phyloP scores from a whole-genome alignment of 1,284 basidiomycete genomes.

The Malassezia cuniculi region DNA sequence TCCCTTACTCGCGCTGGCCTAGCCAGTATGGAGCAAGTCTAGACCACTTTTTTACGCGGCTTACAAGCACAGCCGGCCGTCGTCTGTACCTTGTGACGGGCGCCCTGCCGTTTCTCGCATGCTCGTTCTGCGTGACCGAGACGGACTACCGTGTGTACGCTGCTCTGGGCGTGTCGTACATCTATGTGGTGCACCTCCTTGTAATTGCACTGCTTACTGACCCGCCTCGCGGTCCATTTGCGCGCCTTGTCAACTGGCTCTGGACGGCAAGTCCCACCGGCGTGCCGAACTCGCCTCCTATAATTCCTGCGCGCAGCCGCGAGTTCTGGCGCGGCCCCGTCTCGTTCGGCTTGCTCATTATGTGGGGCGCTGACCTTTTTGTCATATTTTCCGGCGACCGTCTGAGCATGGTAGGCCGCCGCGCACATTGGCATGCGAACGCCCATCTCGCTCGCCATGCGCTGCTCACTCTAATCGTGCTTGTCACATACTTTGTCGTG shows the following conservation, averaged over 20 bases:
- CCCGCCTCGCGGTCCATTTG: constrained; percentile 1
- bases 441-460: constrained; percentile 7
- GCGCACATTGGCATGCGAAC: constrained; percentile 14
- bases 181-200: constrained; percentile 1
- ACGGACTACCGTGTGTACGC: constrained; percentile 6
- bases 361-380: not conserved
- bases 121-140: constrained; percentile 3
- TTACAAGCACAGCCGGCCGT: no score
- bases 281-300: no score
- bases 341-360: not conserved
- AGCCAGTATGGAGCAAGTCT: no score
- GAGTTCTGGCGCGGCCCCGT: not conserved
- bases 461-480: constrained; percentile 1
- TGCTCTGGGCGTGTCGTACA: not conserved
- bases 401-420: constrained; percentile 2
- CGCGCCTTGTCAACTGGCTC: not conserved
- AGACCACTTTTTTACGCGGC: no score
- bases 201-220: constrained; percentile 5
- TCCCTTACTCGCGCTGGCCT: no score
- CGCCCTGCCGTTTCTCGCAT: constrained; percentile 6
- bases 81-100: constrained; percentile 12
- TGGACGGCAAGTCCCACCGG: not conserved
- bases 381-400: not conserved
- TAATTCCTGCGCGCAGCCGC: constrained; percentile 3
- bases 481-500: constrained; percentile 13